These are phyloP conservation scores for Drosera spatulata DNA, from an alignment of 179 eudicot species.

Conservation along the genomic window DNA sequence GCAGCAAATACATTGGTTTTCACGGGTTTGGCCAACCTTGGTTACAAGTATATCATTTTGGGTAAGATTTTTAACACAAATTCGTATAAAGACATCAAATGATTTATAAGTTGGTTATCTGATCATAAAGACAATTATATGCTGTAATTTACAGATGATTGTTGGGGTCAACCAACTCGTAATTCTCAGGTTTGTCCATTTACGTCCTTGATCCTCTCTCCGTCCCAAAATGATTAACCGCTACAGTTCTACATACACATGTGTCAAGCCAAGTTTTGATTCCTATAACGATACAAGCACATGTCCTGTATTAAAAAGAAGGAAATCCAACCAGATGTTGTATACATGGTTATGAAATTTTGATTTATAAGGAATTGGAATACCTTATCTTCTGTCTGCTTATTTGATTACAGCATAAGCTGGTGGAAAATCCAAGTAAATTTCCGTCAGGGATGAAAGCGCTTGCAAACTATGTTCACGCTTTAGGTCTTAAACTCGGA, in stretches of 20 bases:
- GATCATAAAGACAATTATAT: no score
- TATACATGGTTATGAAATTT: no score
- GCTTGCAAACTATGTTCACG: conserved; percentile 81
- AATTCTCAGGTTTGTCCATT: conserved; percentile 24
- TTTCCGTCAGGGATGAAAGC: conserved; percentile 90
- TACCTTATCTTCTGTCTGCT: no score
- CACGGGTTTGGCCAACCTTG: conserved; percentile 69
- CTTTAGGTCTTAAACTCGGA: conserved; percentile 83
- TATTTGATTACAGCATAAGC: conserved; percentile 32
- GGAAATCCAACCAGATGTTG: no score
- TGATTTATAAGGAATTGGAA: not conserved
- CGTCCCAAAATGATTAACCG: no score
- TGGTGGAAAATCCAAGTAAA: conserved; percentile 49
- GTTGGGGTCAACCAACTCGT: conserved; percentile 75
- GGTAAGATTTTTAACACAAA: conserved; percentile 25
- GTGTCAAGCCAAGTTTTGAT: no score
- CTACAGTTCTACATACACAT: no score
- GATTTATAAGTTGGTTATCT: no score
- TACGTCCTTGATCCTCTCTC: not conserved
- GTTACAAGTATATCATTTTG: conserved; percentile 67
- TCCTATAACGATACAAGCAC: no score
- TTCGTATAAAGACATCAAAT: no score
- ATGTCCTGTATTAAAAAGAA: no score
- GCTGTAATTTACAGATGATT: conserved; percentile 50
- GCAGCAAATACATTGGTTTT: conserved; percentile 87